Evolutionary conservation across 768 basidiomycete species (phyloP).

Genomic region (Russula griseocarnosa): DNA sequence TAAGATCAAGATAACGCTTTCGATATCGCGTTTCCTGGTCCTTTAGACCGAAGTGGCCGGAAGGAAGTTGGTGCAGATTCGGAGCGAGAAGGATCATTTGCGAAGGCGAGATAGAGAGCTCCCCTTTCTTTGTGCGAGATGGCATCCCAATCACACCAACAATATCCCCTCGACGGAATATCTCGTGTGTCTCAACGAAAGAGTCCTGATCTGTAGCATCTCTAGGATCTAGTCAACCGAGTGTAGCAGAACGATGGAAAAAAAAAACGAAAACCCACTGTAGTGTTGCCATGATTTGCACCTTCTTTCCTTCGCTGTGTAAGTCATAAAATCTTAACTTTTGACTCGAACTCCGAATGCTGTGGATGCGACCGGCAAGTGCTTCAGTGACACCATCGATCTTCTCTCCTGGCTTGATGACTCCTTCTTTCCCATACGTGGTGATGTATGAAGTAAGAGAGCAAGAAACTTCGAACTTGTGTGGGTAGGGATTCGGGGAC

Average conservation of each 20-base stretch:
- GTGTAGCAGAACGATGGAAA: neutral
- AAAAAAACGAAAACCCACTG: conserved; percentile 49
- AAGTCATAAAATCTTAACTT: conserved; percentile 95
- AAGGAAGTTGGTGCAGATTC: conserved; percentile 94
- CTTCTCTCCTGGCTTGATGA: conserved; percentile 63
- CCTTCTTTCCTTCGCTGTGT: conserved; percentile 85
- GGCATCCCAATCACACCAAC: conserved; percentile 89
- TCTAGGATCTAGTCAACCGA: conserved; percentile 35
- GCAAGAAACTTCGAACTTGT: conserved; percentile 91
- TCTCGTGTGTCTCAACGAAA: conserved; percentile 71
- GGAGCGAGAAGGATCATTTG: conserved; percentile 87
- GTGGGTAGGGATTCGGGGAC: conserved; percentile 92
- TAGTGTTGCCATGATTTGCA: conserved; percentile 91
- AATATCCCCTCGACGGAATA: conserved; percentile 94
- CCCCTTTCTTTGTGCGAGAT: conserved; percentile 91
- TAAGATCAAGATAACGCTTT: conserved; percentile 98
- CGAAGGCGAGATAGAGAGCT: conserved; percentile 82
- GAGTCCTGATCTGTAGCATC: conserved; percentile 59
- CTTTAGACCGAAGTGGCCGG: conserved; percentile 88
- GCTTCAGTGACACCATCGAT: conserved; percentile 54
- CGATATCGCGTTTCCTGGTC: conserved; percentile 97
- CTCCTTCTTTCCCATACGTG: conserved; percentile 67
- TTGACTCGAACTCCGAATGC: conserved; percentile 73
- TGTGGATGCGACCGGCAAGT: conserved; percentile 89
- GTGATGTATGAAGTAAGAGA: conserved; percentile 73